phyloP scores from a whole-genome alignment of 1,284 basidiomycete genomes.

The Marasmius fiardii region DNA sequence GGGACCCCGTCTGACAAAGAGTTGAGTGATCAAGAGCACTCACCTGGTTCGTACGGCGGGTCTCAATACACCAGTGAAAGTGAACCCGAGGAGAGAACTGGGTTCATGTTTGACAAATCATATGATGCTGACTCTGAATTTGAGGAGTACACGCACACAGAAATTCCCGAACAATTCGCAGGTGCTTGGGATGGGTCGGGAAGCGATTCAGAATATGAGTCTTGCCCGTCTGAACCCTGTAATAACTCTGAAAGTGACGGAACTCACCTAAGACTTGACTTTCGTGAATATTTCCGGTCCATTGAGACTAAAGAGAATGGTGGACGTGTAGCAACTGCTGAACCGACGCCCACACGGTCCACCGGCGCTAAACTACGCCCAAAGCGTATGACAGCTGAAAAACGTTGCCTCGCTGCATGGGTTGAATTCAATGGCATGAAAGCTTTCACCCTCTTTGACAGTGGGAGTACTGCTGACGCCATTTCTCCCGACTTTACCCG shows the following conservation, averaged over 20 bases:
- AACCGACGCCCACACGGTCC: not conserved
- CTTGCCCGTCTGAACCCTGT: not conserved
- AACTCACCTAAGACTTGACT: constrained; percentile 3
- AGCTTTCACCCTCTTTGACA: constrained; percentile 20
- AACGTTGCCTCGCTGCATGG: constrained; percentile 9
- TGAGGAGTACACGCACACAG: not conserved
- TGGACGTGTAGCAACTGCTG: not conserved
- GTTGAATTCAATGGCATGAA: constrained; percentile 15
- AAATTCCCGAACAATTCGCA: not conserved
- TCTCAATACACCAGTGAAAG: too few species aligned
- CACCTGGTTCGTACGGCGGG: constrained; percentile 10
- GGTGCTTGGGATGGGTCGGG: not conserved
- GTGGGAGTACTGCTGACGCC: constrained; percentile 21
- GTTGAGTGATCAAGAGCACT: not conserved
- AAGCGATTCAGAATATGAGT: not conserved
- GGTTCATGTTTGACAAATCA: constrained; percentile 1
- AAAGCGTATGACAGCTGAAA: not conserved
- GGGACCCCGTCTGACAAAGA: not conserved
- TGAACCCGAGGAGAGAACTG: too few species aligned
- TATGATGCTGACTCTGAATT: not conserved
- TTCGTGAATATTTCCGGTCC: constrained; percentile 5
- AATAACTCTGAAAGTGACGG: not conserved
- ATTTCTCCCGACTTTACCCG: constrained; percentile 18
- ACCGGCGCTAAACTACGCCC: not conserved
- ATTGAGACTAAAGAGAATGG: not conserved